Conservation (phyloP, 352 stramenopile species). For the Phytophthora aleatoria region DNA sequence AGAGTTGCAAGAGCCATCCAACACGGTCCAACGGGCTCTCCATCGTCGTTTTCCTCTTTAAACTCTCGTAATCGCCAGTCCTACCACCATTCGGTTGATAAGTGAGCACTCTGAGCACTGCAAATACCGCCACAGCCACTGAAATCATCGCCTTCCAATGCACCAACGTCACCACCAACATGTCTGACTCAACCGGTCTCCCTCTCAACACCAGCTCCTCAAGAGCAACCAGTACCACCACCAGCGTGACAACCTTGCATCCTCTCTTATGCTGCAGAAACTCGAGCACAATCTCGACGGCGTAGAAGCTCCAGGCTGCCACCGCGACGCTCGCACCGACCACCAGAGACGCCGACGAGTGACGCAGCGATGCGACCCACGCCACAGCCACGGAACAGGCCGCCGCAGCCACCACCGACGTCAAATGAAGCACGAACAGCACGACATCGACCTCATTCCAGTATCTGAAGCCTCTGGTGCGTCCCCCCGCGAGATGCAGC, state of each 20-base stretch:
- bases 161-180: conserved; percentile 10
- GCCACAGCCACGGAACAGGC: conserved; percentile 30
- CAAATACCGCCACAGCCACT: background rate
- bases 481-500: conserved; percentile 27
- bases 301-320: conserved; percentile 46
- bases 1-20: conserved; percentile 59
- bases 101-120: conserved; percentile 19
- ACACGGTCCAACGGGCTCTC: conserved; percentile 59
- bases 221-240: conserved; percentile 21
- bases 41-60: conserved; percentile 10
- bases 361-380: conserved; percentile 25
- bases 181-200: background rate
- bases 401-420: conserved; percentile 30
- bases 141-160: conserved; percentile 14
- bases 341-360: conserved; percentile 44
- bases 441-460: conserved; percentile 8
- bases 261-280: conserved; percentile 20
- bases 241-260: conserved; percentile 29
- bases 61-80: background rate
- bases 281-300: conserved; percentile 26
- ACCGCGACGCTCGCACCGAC: conserved; percentile 29
- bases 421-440: conserved; percentile 38
- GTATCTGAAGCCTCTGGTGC: background rate
- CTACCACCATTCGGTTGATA: background rate
- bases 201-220: conserved; percentile 21